Evolutionary conservation across 1,139 yeast species (phyloP), one percentile per base, ranked within the genome.

Genomic region (Pichia sp.): DNA sequence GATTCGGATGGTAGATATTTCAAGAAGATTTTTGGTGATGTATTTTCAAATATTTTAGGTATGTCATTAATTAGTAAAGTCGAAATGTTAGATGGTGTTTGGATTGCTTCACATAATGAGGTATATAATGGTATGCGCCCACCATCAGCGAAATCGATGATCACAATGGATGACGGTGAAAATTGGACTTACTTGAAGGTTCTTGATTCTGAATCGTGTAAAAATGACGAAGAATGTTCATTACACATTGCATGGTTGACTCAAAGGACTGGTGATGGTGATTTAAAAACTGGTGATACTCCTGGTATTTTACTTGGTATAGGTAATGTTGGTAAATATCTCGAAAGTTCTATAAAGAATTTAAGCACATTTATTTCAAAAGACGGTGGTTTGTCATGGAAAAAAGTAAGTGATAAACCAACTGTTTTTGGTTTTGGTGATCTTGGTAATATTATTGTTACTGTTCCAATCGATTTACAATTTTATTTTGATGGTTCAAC

Each of bases 381-480:
- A 51, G 87, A 87, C 63, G 92, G 89, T 33, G 96, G 96, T 24
- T 62, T 72, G 7, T 66, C 81, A 0, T 89, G 96, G 96, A 63
- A 63, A 35, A 60, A 69, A 47, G 75, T 80, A 0, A 57, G 80
- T 26, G 76, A 78, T 35, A 74, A 69, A 35, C 79, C 89, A 2
- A 69, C 78, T 38, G 57, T 71, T 5, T 80, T 76, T 53, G 70
- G 82, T 0, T 82, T 80, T 65, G 96, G 94, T 45, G 95, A 87
- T 62, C 76, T 77, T 48, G 97, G 96, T 41, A 87, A 87, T 59
- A 62, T 87, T 5, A 73, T 87, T 37, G 66, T 85, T 2, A 87
- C 89, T 3, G 67, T 78, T 6, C 80, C 80, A 5, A 43, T 54
- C 11, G 42, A 53, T 7, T 24, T 55, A 16, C 42, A 24, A 49